phyloP scores from a whole-genome alignment of 192 early-diverging fungal genomes.

The Backusella macrospora region DNA sequence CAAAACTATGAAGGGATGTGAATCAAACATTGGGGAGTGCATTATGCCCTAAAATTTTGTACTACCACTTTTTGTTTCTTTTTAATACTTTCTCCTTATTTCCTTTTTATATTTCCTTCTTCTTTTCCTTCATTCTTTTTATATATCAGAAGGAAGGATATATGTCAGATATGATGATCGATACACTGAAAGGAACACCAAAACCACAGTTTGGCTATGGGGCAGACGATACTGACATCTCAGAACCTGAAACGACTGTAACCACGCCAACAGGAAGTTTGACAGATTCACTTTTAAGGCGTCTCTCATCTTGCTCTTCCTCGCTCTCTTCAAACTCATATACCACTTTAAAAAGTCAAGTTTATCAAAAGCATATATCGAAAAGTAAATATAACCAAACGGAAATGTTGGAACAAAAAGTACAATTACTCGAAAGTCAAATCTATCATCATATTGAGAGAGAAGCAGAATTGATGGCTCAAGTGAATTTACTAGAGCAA shows the following conservation, averaged over 20 bases:
- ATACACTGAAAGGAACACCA: constrained; percentile 10
- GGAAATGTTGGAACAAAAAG: neutral
- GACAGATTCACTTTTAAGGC: constrained; percentile 2
- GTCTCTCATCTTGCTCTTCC: neutral
- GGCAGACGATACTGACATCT: neutral
- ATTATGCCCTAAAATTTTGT: neutral
- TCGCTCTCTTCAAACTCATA: neutral
- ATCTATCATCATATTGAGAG: neutral
- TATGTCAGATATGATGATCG: neutral
- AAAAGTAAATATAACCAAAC: neutral
- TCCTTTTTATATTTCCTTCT: neutral
- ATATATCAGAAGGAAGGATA: neutral
- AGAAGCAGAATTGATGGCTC: constrained; percentile 6
- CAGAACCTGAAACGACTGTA: neutral
- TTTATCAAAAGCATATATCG: neutral
- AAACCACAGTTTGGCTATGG: neutral
- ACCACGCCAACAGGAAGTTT: constrained; percentile 10
- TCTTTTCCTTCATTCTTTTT: neutral
- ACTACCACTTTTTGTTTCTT: neutral
- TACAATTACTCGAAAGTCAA: neutral
- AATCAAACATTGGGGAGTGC: constrained; percentile 4
- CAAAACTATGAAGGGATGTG: neutral
- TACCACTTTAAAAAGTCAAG: neutral
- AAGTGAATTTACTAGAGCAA: neutral
- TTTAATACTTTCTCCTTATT: constrained; percentile 9